Conservation (phyloP, 352 stramenopile species). For the Saprolegnia diclina region DNA sequence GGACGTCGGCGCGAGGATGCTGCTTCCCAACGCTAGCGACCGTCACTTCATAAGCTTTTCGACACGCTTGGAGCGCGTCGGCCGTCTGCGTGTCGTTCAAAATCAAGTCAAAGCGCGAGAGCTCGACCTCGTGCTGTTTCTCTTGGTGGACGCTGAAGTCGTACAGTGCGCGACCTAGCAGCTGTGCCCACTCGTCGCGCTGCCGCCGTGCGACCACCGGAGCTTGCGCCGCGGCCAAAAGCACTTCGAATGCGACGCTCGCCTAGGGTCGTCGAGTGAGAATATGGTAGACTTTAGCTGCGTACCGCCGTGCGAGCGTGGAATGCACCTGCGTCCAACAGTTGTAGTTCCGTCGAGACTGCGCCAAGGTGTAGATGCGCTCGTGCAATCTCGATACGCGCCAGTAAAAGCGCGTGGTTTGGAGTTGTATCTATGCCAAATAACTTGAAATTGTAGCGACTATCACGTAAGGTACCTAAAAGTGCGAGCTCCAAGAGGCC, state of each 20-base stretch:
- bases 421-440: neutral
- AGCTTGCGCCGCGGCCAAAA: constrained; percentile 16
- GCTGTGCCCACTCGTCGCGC: neutral
- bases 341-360: neutral
- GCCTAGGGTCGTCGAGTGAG: neutral
- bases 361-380: constrained; percentile 15
- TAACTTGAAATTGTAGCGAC: neutral
- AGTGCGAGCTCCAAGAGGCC: constrained; percentile 10
- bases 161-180: constrained; percentile 5
- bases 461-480: neutral
- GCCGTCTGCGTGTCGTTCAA: neutral
- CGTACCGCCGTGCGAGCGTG: constrained; percentile 17
- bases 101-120: neutral
- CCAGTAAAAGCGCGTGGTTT: neutral
- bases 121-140: neutral
- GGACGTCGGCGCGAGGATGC: neutral
- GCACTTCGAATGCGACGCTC: constrained; percentile 19
- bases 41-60: constrained; percentile 21
- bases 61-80: constrained; percentile 23
- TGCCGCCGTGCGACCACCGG: neutral
- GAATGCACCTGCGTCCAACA: neutral
- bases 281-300: neutral
- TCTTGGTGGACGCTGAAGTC: constrained; percentile 14
- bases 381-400: constrained; percentile 11
- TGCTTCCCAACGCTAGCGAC: constrained; percentile 17